A percentile compares a stretch with the other conserved stretches of the same genome.
Evolutionary conservation across 352 stramenopile genomes (phyloP).

Genomic region (Phytophthora agathidicida): DNA sequence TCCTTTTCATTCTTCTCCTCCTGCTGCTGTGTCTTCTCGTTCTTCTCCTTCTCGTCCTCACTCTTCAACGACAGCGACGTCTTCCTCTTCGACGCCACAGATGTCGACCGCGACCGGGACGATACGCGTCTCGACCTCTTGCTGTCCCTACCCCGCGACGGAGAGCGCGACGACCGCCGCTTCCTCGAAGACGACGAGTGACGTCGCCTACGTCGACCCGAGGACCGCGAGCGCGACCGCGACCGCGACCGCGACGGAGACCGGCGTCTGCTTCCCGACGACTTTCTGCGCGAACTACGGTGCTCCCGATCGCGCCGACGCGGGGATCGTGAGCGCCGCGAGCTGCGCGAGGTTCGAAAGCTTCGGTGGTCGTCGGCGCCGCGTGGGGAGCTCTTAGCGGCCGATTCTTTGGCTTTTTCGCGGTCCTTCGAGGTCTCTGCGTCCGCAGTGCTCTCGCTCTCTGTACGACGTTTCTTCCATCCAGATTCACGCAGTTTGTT

Average conservation of each 20-base stretch:
- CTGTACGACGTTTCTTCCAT: slow-evolving; percentile 62
- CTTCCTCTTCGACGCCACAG: slow-evolving; percentile 16
- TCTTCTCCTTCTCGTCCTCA: slow-evolving; percentile 15
- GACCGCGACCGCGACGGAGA: slow-evolving; percentile 49
- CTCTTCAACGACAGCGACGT: background rate
- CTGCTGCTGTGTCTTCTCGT: background rate
- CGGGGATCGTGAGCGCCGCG: slow-evolving; percentile 34
- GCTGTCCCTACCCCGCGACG: slow-evolving; percentile 12
- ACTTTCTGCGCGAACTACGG: slow-evolving; percentile 38
- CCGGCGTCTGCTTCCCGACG: slow-evolving; percentile 39
- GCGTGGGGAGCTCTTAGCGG: slow-evolving; percentile 29
- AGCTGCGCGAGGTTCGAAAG: slow-evolving; percentile 15
- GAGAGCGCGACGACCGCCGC: slow-evolving; percentile 28
- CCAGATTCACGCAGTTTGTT: slow-evolving; percentile 74
- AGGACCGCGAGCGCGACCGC: slow-evolving; percentile 39
- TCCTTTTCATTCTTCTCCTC: slow-evolving; percentile 7
- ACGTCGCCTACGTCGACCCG: slow-evolving; percentile 35
- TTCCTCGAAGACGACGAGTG: slow-evolving; percentile 36
- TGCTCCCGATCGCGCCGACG: slow-evolving; percentile 40
- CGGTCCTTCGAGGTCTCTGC: slow-evolving; percentile 21
- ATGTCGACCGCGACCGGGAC: slow-evolving; percentile 28
- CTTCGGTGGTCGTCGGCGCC: slow-evolving; percentile 27
- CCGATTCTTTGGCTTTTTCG: slow-evolving; percentile 25
- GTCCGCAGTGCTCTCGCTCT: slow-evolving; percentile 21
- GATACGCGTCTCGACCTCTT: slow-evolving; percentile 31